phyloP scores from a whole-genome alignment of 2,329 filamentous ascomycete genomes.

The Fusarium sp. region DNA sequence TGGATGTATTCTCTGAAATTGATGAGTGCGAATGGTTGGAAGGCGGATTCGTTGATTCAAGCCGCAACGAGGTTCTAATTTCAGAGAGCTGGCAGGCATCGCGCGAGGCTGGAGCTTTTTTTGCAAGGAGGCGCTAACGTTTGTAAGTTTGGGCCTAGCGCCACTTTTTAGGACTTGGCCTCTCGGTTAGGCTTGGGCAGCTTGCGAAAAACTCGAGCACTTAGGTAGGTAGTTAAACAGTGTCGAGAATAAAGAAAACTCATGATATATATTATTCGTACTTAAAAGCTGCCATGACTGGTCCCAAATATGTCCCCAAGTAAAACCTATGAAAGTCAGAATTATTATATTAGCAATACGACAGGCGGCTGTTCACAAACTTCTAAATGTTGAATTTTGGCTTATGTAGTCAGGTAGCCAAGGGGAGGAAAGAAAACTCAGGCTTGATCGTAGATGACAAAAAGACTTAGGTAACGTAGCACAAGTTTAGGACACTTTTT shows the following conservation, averaged over 20 bases:
- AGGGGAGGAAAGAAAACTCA: no score
- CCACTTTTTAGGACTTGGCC: not conserved
- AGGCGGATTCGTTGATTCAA: slow-evolving; percentile 42
- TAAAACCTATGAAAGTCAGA: not conserved
- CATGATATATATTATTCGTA: not conserved
- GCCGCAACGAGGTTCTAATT: slow-evolving; percentile 44
- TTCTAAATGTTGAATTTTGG: not conserved
- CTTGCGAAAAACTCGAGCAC: slow-evolving; percentile 17
- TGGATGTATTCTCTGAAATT: slow-evolving; percentile 25
- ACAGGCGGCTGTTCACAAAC: not conserved
- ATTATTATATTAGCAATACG: not conserved
- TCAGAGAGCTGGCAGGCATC: slow-evolving; percentile 43
- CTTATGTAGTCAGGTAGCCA: not conserved
- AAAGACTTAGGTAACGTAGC: no score
- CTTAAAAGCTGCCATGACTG: no score
- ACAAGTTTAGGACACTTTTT: no score
- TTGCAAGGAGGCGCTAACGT: slow-evolving; percentile 45
- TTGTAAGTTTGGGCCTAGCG: slow-evolving; percentile 41
- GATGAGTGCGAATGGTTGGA: slow-evolving; percentile 37
- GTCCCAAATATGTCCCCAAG: not conserved
- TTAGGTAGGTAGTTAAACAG: not conserved
- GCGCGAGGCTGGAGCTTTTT: slow-evolving; percentile 61
- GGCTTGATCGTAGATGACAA: no score
- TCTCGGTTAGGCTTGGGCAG: not conserved
- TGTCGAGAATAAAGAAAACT: not conserved